phyloP scores from a whole-genome alignment of 2,329 filamentous ascomycete species.

The Fusarium miscanthi region DNA sequence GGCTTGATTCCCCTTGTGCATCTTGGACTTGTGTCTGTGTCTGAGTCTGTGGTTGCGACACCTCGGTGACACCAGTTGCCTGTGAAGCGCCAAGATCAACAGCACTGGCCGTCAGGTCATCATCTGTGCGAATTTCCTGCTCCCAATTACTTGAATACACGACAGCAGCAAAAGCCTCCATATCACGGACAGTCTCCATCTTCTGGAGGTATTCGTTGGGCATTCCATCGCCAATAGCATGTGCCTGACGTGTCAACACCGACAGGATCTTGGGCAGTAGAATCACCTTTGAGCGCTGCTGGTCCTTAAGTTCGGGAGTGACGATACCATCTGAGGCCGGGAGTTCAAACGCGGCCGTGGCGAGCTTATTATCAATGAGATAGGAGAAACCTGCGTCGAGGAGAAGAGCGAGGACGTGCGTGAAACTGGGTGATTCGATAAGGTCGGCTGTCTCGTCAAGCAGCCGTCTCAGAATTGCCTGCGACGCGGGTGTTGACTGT shows the following conservation, averaged over 20 bases:
- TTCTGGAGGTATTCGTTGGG: slow-evolving; percentile 77
- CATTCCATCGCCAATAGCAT: slow-evolving; percentile 84
- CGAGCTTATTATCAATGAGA: slow-evolving; percentile 84
- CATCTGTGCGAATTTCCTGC: slow-evolving; percentile 66
- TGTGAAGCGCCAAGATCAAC: slow-evolving; percentile 48
- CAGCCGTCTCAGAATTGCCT: slow-evolving; percentile 77
- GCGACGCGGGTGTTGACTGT: slow-evolving; percentile 56
- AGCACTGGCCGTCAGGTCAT: slow-evolving; percentile 55
- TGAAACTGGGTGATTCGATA: slow-evolving; percentile 92
- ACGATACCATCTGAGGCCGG: slow-evolving; percentile 49
- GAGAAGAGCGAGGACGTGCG: slow-evolving; percentile 84
- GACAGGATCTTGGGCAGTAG: slow-evolving; percentile 88
- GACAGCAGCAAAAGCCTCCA: slow-evolving; percentile 86
- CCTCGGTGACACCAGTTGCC: slow-evolving; percentile 6
- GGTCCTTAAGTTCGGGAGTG: slow-evolving; percentile 64
- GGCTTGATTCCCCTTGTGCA: slow-evolving; percentile 58
- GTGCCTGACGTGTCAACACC: slow-evolving; percentile 89
- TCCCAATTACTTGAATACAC: slow-evolving; percentile 89
- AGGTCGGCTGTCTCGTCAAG: slow-evolving; percentile 97
- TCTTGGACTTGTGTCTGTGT: slow-evolving; percentile 9
- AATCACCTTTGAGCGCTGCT: slow-evolving; percentile 69
- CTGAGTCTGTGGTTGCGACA: slow-evolving; percentile 29
- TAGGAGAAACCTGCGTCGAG: slow-evolving; percentile 89
- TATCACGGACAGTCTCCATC: slow-evolving; percentile 80
- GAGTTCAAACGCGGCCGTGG: slow-evolving; percentile 78